A percentile compares a stretch with the other conserved stretches of the same genome.
These are phyloP conservation scores for Globisporangium radiosum DNA, from an alignment of 352 stramenopile genomes.

Conservation along the genomic window DNA sequence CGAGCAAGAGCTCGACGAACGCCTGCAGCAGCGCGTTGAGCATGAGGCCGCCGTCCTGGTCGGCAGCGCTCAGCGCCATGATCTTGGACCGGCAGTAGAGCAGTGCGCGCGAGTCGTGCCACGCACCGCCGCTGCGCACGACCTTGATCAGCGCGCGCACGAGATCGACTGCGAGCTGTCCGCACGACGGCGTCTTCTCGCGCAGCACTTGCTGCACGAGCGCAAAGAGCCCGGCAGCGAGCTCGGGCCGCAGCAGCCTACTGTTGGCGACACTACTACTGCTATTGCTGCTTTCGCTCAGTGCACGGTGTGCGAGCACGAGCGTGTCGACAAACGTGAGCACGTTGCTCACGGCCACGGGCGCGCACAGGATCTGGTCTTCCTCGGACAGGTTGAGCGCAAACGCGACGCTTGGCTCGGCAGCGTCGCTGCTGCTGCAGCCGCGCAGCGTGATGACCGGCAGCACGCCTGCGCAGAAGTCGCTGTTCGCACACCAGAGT, in stretches of 20 bases:
- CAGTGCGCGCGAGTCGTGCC: conserved; percentile 64
- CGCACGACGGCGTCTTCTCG: conserved; percentile 50
- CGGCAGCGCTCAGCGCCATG: conserved; percentile 63
- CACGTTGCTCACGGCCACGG: conserved; percentile 51
- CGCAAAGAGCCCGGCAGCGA: conserved; percentile 60
- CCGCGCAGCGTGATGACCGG: conserved; percentile 66
- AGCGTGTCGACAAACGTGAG: conserved; percentile 49
- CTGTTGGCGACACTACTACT: background rate
- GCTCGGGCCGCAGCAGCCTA: conserved; percentile 37
- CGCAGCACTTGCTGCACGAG: conserved; percentile 64
- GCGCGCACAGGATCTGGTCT: conserved; percentile 65
- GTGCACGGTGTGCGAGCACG: conserved; percentile 5
- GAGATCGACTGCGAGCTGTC: conserved; percentile 47
- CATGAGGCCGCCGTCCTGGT: conserved; percentile 75
- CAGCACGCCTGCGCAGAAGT: conserved; percentile 51
- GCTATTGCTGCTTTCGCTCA: conserved; percentile 1
- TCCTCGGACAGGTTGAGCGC: conserved; percentile 62
- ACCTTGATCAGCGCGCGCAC: conserved; percentile 62
- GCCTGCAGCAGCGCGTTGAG: conserved; percentile 68
- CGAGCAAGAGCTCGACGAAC: conserved; percentile 78
- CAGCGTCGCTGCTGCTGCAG: conserved; percentile 25
- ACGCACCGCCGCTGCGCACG: conserved; percentile 51
- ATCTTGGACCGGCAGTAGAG: conserved; percentile 85
- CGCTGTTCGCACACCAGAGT: conserved; percentile 55
- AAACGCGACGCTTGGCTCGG: conserved; percentile 32